These are phyloP conservation scores for Boletus pseudopeckii DNA, from an alignment of 768 basidiomycete genomes.

Conservation along the genomic window DNA sequence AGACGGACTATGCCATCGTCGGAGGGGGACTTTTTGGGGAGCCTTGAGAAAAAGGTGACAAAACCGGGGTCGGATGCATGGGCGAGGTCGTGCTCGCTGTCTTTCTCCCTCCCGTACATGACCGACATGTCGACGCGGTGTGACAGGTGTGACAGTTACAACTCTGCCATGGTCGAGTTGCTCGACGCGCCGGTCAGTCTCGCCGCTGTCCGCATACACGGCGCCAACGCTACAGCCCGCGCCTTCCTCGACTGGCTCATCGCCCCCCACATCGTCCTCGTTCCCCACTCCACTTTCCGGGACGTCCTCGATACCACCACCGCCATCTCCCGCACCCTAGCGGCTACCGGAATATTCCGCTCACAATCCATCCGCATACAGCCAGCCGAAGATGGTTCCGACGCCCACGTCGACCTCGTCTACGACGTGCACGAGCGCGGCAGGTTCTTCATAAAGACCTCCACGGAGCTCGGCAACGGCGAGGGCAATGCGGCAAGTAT, in stretches of 20 bases:
- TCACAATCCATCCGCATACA: conserved; percentile 63
- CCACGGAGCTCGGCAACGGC: conserved; percentile 90
- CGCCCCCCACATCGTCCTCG: conserved; percentile 51
- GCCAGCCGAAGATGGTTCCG: conserved; percentile 47
- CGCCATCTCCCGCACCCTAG: conserved; percentile 59
- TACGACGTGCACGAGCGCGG: conserved; percentile 76
- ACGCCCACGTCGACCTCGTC: conserved; percentile 74
- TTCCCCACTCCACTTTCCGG: conserved; percentile 42
- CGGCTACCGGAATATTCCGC: conserved; percentile 75
- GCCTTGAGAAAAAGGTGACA: conserved; percentile 59
- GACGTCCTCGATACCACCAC: conserved; percentile 69
- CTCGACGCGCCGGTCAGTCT: conserved; percentile 63
- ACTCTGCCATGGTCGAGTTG: conserved; percentile 22
- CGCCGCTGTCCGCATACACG: conserved; percentile 77
- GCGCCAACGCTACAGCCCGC: conserved; percentile 67
- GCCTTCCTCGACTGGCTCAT: conserved; percentile 82
- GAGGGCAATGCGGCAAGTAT: conserved; percentile 87
- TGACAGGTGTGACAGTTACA: conserved; percentile 21
- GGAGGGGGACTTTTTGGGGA: conserved; percentile 61
- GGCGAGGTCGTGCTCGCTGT: conserved; percentile 37
- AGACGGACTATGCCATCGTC: conserved; percentile 82
- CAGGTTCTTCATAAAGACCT: conserved; percentile 71
- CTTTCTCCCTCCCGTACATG: conserved; percentile 69
- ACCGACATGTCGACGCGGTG: conserved; percentile 41
- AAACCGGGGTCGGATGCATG: conserved; percentile 61